Evolutionary conservation across 2,329 filamentous ascomycete species (phyloP), one percentile per base, ranked within the genome.

Genomic region (Alternaria metachromatica): DNA sequence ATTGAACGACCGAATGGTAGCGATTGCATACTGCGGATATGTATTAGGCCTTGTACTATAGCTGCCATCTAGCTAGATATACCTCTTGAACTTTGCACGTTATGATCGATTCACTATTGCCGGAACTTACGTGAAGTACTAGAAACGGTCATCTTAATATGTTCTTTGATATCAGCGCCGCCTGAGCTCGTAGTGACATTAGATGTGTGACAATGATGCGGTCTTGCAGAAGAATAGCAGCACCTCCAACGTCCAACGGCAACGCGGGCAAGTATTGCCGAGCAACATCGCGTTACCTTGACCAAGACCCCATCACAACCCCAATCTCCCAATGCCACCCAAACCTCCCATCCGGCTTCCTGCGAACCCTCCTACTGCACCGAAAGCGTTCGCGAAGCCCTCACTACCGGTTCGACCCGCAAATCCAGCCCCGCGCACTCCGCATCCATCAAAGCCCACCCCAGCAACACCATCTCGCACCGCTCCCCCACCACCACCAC

Each of bases 31-130:
- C 73, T 78, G 75, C 78, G 72, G 65, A 77, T 76, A 78, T 78
- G 76, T 78, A 77, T 72, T 65, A 72, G 72, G 71, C 67, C 72
- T 71, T 79, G 76, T 79, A 79, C 72, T 66, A 76, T 78, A 78
- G 69, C 69, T 69, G 69, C 70, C 67, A 70, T 70, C 71, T 73
- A 70, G 68, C 66, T 67, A 64, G 58, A 69, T 62, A 60, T 59
- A 69, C 68, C 65, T 66, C 58, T 69, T 68, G 64, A 69, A 46
- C 18, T 49, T 54, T 51, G 49, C 20, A 58, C n/a, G 21, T 63
- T 56, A 55, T 54, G 33, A 37, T 37, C 33, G 33, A 37, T n/a
- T 37, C 33, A 37, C 2, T 10, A 37, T 37, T 37, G 7, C 33
- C 33, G 33, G 33, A 37, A 37, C 33, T 9, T 37, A 2, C 33